These are phyloP conservation scores for Colletotrichum phormii DNA, from an alignment of 2,329 filamentous ascomycete species.

Conservation along the genomic window DNA sequence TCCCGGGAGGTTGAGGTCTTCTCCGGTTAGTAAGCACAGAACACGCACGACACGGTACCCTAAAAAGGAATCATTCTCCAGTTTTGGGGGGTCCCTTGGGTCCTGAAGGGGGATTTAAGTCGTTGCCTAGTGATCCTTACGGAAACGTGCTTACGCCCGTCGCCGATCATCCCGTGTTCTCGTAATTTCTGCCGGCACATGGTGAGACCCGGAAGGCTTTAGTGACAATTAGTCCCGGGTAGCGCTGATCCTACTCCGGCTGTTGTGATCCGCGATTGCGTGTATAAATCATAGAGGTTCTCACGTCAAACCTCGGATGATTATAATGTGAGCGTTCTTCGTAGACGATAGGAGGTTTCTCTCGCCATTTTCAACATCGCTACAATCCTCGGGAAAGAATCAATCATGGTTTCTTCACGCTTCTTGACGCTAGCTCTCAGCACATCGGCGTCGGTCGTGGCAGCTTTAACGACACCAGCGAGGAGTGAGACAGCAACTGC, in stretches of 20 bases:
- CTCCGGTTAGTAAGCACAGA: not conserved
- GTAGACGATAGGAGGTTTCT: not conserved
- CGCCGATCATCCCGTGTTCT: not conserved
- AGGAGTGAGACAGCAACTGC: not conserved
- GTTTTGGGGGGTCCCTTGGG: not conserved
- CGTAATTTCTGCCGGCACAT: not conserved
- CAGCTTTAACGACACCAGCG: not conserved
- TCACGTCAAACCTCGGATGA: too few species aligned
- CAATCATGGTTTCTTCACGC: not conserved
- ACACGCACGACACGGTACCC: not conserved
- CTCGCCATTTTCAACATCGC: not conserved
- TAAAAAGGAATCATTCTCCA: not conserved
- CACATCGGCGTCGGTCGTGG: not conserved
- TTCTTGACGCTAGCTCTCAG: not conserved
- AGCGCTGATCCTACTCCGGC: not conserved
- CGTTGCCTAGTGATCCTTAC: not conserved
- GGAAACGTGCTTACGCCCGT: not conserved
- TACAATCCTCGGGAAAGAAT: not conserved
- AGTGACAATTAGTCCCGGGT: not conserved
- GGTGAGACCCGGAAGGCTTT: not conserved
- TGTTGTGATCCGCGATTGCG: not conserved
- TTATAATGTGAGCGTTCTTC: not conserved
- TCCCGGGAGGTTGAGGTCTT: not conserved
- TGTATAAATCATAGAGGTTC: not conserved
- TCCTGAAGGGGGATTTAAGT: not conserved